Conservation (phyloP, 1,284 basidiomycete species). For the Rhizopogon parksii region DNA sequence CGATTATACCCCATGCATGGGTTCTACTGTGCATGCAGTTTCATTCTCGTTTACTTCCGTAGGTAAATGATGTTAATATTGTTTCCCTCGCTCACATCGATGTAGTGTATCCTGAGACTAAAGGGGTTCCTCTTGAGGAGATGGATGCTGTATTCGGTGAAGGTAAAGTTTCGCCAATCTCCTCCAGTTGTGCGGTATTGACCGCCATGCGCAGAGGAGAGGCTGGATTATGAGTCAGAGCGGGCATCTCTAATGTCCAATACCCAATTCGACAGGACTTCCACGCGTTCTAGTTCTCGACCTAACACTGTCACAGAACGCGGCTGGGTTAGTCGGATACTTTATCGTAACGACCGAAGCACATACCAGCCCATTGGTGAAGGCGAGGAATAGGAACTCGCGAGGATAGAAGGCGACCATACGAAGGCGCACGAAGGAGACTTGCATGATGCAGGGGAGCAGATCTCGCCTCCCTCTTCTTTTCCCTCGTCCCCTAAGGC, state of each 20-base stretch:
- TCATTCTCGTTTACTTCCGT: conserved; percentile 80
- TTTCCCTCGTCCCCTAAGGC: conserved; percentile 7
- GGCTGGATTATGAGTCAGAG: conserved; percentile 68
- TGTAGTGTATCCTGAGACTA: conserved; percentile 77
- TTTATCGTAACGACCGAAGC: conserved; percentile 40
- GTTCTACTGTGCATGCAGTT: conserved; percentile 87
- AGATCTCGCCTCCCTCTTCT: conserved; percentile 11
- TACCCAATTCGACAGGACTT: conserved; percentile 32
- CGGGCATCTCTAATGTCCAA: conserved; percentile 49
- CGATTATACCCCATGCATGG: conserved; percentile 94
- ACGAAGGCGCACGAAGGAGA: conserved; percentile 16
- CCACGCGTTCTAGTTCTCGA: conserved; percentile 24
- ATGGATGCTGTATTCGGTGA: conserved; percentile 82
- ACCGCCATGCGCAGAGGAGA: conserved; percentile 50
- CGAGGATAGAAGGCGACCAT: conserved; percentile 43
- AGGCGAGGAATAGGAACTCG: conserved; percentile 61
- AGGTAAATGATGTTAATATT: conserved; percentile 16
- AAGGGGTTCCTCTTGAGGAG: conserved; percentile 72
- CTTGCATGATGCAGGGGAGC: conserved; percentile 9
- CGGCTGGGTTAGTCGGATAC: conserved; percentile 46
- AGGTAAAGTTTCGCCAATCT: conserved; percentile 36
- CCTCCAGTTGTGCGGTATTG: conserved; percentile 5
- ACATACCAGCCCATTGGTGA: conserved; percentile 50
- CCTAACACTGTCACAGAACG: conserved; percentile 22
- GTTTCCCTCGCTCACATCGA: conserved; percentile 2